These are phyloP conservation scores for Eimeria mitis DNA, from an alignment of 169 alveolate genomes.

Conservation along the genomic window DNA sequence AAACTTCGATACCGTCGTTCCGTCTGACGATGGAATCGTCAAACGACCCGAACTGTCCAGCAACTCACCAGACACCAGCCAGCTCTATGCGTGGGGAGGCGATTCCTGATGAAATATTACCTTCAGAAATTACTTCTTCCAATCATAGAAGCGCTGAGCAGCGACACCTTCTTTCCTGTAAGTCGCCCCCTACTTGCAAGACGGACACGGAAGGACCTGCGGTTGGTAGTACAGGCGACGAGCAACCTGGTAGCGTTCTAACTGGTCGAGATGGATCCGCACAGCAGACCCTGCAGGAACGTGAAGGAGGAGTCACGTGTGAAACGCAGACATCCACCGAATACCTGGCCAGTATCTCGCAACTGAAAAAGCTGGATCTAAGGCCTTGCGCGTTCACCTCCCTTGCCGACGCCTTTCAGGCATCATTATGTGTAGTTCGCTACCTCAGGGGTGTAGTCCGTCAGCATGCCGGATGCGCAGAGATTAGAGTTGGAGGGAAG, in stretches of 20 bases:
- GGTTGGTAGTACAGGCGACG: neutral
- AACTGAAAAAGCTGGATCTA: conserved; percentile 1
- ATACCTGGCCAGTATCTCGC: neutral
- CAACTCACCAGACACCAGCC: neutral
- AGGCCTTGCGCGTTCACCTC: neutral
- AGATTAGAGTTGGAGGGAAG: neutral
- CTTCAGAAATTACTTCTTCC: neutral
- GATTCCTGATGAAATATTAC: neutral
- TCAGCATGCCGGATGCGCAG: neutral
- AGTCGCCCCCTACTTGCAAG: neutral
- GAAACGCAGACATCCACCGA: neutral
- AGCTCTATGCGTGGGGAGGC: neutral
- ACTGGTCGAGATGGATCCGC: neutral
- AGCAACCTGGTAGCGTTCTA: neutral
- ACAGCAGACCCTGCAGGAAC: neutral
- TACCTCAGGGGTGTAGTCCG: conserved; percentile 3
- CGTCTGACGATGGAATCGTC: neutral
- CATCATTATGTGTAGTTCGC: conserved; percentile 35
- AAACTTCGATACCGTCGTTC: neutral
- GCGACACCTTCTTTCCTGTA: neutral
- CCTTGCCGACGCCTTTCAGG: conserved; percentile 40
- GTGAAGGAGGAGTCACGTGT: neutral
- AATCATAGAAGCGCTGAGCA: neutral
- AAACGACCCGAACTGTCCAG: neutral
- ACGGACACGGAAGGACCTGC: neutral